Base-by-base conservation (phyloP, 2,329 filamentous ascomycete species). In the Pyricularia sp. region DNA sequence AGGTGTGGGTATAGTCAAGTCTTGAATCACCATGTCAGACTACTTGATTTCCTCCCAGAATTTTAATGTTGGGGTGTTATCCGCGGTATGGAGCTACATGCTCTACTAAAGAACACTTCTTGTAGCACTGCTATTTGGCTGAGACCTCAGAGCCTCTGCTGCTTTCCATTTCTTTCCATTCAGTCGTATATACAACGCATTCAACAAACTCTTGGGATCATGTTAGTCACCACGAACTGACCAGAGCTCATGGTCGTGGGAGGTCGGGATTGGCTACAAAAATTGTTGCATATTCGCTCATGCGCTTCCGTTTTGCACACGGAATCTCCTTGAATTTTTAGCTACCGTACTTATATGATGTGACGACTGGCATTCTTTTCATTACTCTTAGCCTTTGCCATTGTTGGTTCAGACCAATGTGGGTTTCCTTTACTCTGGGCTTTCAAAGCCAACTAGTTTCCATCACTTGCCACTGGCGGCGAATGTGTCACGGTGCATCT, bases 341-440 rank as follows among this genome's bases (percentile, higher is more conserved):
- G 33, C 33, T 42, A 14, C 33, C 31, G 17, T 65, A 12, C 26
- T 66, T 66, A 26, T 50, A 68, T 61, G 67, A 68, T 61, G 55
- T 50, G 31, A 68, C 33, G 67, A 68, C 23, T 28, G 58, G 67
- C 67, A 68, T 68, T 28, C 59, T 63, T 25, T 63, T 63, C 23
- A 63, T 63, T 63, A 17, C 59, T 30, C 25, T 63, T 63, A 25
- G 20, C 11, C 28, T 68, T 64, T 64, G 58, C 33, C 25, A 20
- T 63, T 20, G 28, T 68, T 68, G 31, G 30, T 14, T 23, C 30
- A 68, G 9, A 14, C 58, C 28, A 63, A 66, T 33, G 36, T 65
- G 64, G 50, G 26, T 17, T 31, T 68, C 1, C n/a, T 33, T 36
- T 33, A 9, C 64, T 23, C 17, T 17, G 42, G 28, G 59, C 59